These are phyloP conservation scores for Eucalyptus erythrocorys DNA, from an alignment of 345 rosid genomes.

Conservation along the genomic window DNA sequence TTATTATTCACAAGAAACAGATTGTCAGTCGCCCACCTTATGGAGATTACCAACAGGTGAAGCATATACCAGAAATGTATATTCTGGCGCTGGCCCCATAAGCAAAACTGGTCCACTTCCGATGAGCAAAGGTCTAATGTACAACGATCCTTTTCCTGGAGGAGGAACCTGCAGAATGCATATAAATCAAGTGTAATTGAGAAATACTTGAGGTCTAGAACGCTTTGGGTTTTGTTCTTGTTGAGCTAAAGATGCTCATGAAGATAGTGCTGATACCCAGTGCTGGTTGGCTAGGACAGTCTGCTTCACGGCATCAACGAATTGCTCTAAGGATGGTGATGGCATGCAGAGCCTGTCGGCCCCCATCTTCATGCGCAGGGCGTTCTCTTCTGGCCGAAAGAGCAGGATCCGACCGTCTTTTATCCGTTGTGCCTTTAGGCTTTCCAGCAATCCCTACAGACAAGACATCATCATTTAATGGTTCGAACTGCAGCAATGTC, in stretches of 20 bases:
- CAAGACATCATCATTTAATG: not conserved
- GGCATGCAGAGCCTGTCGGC: slow-evolving; percentile 57
- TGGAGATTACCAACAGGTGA: slow-evolving; percentile 16
- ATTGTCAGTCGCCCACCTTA: slow-evolving; percentile 3
- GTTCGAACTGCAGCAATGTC: not conserved
- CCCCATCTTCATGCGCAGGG: slow-evolving; percentile 29
- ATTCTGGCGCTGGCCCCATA: not conserved
- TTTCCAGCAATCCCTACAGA: slow-evolving; percentile 22
- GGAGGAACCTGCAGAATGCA: slow-evolving; percentile 14
- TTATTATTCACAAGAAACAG: not conserved
- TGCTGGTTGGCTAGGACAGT: slow-evolving; percentile 35
- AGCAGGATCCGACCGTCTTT: slow-evolving; percentile 8
- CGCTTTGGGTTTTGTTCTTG: not conserved
- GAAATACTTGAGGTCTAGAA: not conserved
- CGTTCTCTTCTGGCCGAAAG: slow-evolving; percentile 26
- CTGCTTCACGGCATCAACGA: slow-evolving; percentile 40
- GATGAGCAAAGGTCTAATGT: slow-evolving; percentile 16
- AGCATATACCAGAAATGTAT: slow-evolving; percentile 2
- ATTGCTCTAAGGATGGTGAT: slow-evolving; percentile 37
- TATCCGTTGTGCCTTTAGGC: slow-evolving; percentile 14
- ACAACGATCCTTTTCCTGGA: slow-evolving; percentile 13
- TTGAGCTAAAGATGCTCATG: not conserved
- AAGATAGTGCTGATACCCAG: not conserved
- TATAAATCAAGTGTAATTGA: not conserved
- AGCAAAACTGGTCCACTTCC: slow-evolving; percentile 9